Conservation (phyloP, 2,329 filamentous ascomycete genomes). For the Fusarium multiceps region DNA sequence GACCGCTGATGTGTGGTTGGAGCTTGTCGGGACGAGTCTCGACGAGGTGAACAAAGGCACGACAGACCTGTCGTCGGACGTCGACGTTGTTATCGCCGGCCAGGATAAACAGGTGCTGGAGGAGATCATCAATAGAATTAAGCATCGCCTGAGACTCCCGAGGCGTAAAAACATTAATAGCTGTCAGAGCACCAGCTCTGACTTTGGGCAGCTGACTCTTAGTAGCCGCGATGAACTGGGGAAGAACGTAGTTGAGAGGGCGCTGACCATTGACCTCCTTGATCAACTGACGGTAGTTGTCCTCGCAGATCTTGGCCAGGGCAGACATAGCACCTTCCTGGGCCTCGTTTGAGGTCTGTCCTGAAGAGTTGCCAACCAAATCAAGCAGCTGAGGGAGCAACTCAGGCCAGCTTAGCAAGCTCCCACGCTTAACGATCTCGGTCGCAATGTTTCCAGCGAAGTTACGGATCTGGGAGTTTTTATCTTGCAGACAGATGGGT, state of each 20-base stretch:
- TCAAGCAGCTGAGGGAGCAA: slow-evolving; percentile 84
- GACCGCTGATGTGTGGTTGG: slow-evolving; percentile 83
- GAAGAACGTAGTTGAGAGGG: slow-evolving; percentile 87
- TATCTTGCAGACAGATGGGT: slow-evolving; percentile 83
- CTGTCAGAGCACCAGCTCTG: slow-evolving; percentile 80
- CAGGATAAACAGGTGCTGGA: slow-evolving; percentile 85
- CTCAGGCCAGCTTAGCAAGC: slow-evolving; percentile 90
- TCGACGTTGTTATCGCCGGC: slow-evolving; percentile 81
- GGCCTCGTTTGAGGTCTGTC: slow-evolving; percentile 74
- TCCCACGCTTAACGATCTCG: slow-evolving; percentile 85
- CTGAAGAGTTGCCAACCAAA: slow-evolving; percentile 78
- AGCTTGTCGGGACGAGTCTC: slow-evolving; percentile 92
- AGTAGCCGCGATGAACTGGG: slow-evolving; percentile 89
- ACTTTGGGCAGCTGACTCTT: slow-evolving; percentile 81
- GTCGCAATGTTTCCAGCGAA: slow-evolving; percentile 95
- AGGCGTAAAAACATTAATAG: slow-evolving; percentile 92
- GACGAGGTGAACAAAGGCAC: slow-evolving; percentile 90
- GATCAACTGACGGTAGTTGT: slow-evolving; percentile 88
- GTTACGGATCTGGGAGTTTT: slow-evolving; percentile 83
- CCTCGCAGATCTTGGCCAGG: slow-evolving; percentile 94
- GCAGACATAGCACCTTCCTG: slow-evolving; percentile 96
- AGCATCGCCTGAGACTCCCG: slow-evolving; percentile 85
- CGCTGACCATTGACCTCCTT: slow-evolving; percentile 89
- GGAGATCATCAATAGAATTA: slow-evolving; percentile 81
- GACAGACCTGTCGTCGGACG: slow-evolving; percentile 91